These are phyloP conservation scores for Paraphoma sp. DNA, from an alignment of 2,329 filamentous ascomycete genomes.

Conservation along the genomic window DNA sequence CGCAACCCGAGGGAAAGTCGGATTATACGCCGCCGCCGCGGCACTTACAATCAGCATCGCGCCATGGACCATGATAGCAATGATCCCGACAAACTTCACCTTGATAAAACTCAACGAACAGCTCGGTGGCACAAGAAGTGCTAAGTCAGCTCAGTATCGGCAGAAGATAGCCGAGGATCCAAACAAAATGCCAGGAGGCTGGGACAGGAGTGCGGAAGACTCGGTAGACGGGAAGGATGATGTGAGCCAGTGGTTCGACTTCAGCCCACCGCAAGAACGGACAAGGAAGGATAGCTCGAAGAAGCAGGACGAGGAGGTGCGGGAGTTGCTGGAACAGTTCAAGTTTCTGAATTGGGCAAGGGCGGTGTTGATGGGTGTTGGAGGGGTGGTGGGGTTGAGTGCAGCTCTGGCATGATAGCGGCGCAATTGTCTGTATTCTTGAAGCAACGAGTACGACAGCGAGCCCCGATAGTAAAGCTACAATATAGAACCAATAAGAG, in stretches of 20 bases:
- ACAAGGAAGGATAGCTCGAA: constrained; percentile 16
- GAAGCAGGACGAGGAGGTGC: constrained; percentile 25
- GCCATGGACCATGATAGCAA: constrained; percentile 19
- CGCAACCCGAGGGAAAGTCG: constrained; percentile 8
- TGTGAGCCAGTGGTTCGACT: constrained; percentile 34
- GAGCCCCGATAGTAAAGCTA: too few species aligned
- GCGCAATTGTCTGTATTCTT: background rate
- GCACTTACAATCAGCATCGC: constrained; percentile 26
- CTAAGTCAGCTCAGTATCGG: constrained; percentile 5
- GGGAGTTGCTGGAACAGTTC: constrained; percentile 27
- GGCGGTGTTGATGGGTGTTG: constrained; percentile 29
- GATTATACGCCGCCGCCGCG: constrained; percentile 21
- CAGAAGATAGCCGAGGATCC: background rate
- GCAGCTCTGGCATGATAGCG: constrained; percentile 15
- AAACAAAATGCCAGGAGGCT: constrained; percentile 1
- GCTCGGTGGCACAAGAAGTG: constrained; percentile 21
- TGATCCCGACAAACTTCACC: constrained; percentile 30
- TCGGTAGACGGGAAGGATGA: constrained; percentile 27
- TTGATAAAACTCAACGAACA: constrained; percentile 34
- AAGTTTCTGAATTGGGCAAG: constrained; percentile 28
- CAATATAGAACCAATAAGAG: too few species aligned
- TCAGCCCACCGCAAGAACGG: constrained; percentile 28
- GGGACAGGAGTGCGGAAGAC: constrained; percentile 24
- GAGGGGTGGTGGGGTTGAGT: constrained; percentile 32
- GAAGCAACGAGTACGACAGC: too few species aligned